Percentiles rank a stretch among this genome's conserved stretches.
Evolutionary conservation across 352 stramenopile species (phyloP).

Genomic region (Detonula confervacea): DNA sequence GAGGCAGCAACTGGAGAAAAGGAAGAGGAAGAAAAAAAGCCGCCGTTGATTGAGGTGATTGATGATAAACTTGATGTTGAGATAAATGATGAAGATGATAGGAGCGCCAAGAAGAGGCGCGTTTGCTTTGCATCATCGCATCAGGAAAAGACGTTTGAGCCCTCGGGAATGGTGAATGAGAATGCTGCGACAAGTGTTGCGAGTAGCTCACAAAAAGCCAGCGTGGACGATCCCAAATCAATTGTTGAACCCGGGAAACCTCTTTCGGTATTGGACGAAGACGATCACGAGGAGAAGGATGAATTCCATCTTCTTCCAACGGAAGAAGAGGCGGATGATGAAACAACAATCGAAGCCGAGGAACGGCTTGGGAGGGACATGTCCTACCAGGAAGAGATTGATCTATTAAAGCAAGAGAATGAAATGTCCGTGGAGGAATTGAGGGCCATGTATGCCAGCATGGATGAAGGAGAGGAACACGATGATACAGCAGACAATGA

Average conservation of each 20-base stretch:
- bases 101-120: constrained; percentile 52
- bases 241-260: too few relatives aligned
- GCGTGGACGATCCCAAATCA: too few relatives aligned
- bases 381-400: constrained; percentile 88
- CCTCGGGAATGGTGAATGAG: constrained; percentile 1
- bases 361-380: constrained; percentile 84
- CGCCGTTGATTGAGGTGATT: constrained; percentile 47
- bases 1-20: constrained; percentile 30
- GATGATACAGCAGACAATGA: not conserved
- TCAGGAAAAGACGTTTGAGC: constrained; percentile 62
- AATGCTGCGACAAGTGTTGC: constrained; percentile 13
- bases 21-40: constrained; percentile 43
- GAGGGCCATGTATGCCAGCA: constrained; percentile 78
- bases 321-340: constrained; percentile 85
- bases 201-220: too few relatives aligned
- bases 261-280: constrained; percentile 55
- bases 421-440: constrained; percentile 93
- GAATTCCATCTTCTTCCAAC: constrained; percentile 57
- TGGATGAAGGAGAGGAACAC: constrained; percentile 21
- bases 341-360: constrained; percentile 91
- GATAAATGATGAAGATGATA: not conserved
- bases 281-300: constrained; percentile 76
- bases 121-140: constrained; percentile 65
- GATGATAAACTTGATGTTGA: constrained; percentile 12
- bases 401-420: constrained; percentile 88